These are phyloP conservation scores for Thraustochytrium striatum DNA, from an alignment of 352 stramenopile species.

Conservation along the genomic window DNA sequence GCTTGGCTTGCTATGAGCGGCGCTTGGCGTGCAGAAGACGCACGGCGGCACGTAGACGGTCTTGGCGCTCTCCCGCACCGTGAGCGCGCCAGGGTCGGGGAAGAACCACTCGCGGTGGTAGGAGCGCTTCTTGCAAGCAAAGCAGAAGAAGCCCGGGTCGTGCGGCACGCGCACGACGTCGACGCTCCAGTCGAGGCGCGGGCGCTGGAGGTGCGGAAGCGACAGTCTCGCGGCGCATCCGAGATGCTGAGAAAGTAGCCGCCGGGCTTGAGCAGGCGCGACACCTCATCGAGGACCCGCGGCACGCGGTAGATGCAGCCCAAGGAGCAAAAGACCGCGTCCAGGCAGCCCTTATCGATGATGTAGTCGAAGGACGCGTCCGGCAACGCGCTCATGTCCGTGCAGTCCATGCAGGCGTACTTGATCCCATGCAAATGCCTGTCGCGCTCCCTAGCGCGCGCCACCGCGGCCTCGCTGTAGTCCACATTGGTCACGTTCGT, in stretches of 20 bases:
- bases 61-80: not conserved
- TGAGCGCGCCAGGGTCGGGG: not conserved
- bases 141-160: not conserved
- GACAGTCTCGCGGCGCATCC: not conserved
- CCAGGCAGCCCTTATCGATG: constrained; percentile 16
- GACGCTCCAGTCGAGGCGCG: constrained; percentile 3
- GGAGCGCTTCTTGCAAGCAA: constrained; percentile 19
- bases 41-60: not conserved
- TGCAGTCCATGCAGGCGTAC: not conserved
- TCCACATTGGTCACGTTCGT: constrained; percentile 21
- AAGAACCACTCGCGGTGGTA: constrained; percentile 42
- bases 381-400: constrained; percentile 19
- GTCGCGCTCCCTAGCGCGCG: not conserved
- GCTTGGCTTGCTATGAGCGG: no score
- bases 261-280: constrained; percentile 5
- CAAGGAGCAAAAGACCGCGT: constrained; percentile 33
- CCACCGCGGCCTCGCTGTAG: not conserved
- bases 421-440: constrained; percentile 19
- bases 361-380: constrained; percentile 25
- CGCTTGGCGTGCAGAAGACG: no score
- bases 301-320: not conserved
- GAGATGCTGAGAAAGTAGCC: constrained; percentile 14
- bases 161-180: constrained; percentile 11
- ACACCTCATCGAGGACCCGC: constrained; percentile 9
- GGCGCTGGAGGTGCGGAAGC: constrained; percentile 18